Evolutionary conservation across 1,284 basidiomycete genomes (phyloP), one percentile per base, ranked within the genome.

Genomic region (Pseudozyma sp.): DNA sequence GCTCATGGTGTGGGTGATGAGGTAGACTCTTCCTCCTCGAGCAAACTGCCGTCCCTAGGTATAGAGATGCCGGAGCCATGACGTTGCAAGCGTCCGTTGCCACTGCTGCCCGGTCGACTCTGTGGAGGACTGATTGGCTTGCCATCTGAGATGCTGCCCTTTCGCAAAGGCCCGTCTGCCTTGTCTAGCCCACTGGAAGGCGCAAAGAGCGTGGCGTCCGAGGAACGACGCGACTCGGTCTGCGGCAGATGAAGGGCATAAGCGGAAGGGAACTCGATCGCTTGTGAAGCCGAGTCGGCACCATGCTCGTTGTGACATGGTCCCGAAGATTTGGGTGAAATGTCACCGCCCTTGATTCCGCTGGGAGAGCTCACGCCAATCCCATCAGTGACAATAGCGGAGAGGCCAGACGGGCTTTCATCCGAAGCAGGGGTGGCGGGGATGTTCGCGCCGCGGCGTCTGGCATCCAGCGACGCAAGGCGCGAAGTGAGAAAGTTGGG

Each of bases 181-280:
- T 64, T 61, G 31, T 61, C 70, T 4, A 53, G 33, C 0, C 54
- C 53, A 11, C 45, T 37, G 13, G 49, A 46, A 1, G 62, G 58
- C 5, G 65, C 61, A 49, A 70, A 67, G 17, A 75, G 60, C 0
- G 72, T 75, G 0, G 72, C 72, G 31, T 75, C 72, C 14, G 72
- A 75, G 3, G 72, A 75, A 16, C 72, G 58, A 8, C 67, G 63
- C 5, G 67, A 60, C 54, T 75, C 71, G 54, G 46, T 52, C 54
- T 69, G 66, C 50, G 57, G 61, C 37, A 61, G 7, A 8, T 60
- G 61, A 30, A 61, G 7, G 5, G 60, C 48, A n/a, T 62, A 66
- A 1, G 58, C 43, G 42, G 29, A 45, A 7, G 58, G 68, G 9
- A 64, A 64, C 11, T 69, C 56, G 45, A 60, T 53, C 35, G 67